A percentile compares a stretch with the other conserved stretches of the same genome.
Evolutionary conservation across 306 rosid species (phyloP).

Genomic region (Cyamopsis tetragonoloba): DNA sequence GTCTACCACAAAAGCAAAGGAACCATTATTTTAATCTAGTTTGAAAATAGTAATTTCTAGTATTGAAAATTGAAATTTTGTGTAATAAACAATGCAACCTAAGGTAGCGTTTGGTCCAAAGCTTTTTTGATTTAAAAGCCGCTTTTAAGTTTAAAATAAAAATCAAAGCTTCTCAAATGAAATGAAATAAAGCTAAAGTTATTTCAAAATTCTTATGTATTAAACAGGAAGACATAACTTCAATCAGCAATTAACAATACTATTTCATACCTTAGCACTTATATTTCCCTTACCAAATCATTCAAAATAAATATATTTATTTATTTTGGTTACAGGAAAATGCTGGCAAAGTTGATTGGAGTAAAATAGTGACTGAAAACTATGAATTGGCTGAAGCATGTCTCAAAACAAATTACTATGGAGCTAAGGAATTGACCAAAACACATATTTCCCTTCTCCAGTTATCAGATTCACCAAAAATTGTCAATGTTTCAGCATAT

Average conservation of each 20-base stretch:
- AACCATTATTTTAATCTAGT: background rate
- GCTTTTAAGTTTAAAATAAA: no score
- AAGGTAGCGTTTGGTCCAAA: no score
- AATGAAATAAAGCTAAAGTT: no score
- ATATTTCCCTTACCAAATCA: no score
- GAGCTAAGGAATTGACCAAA: conserved; percentile 38
- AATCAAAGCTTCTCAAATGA: no score
- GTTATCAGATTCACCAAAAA: conserved; percentile 48
- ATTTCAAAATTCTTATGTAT: no score
- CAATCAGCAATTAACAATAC: no score
- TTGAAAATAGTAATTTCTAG: background rate
- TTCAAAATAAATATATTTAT: no score
- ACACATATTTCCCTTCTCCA: conserved; percentile 53
- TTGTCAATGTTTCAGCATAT: conserved; percentile 46
- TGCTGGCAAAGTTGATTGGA: conserved; percentile 1
- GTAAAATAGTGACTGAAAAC: background rate
- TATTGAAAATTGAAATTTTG: background rate
- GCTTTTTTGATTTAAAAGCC: background rate
- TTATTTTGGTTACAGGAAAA: conserved; percentile 21
- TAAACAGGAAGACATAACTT: no score
- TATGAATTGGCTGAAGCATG: conserved; percentile 34
- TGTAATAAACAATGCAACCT: background rate
- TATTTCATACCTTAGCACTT: no score
- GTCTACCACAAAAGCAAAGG: background rate
- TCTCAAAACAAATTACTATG: conserved; percentile 44